Conservation (phyloP, 2,329 filamentous ascomycete species). For the Fusarium sp. region DNA sequence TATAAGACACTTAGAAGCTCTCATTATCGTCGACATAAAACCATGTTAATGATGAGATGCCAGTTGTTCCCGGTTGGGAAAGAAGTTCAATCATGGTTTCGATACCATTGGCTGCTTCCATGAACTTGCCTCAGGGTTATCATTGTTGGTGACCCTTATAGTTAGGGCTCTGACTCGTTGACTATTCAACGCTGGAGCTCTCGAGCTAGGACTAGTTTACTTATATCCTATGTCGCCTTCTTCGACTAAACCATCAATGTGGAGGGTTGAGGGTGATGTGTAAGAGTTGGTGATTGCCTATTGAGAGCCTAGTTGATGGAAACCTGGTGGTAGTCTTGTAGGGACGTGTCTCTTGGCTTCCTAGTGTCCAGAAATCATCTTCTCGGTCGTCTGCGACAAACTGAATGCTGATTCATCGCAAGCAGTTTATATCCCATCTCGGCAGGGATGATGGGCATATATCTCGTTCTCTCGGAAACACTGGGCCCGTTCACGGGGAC, state of each 20-base stretch:
- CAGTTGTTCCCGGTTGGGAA: neutral
- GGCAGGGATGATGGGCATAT: no score
- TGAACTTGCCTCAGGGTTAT: neutral
- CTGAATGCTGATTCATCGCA: neutral
- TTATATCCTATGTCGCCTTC: neutral
- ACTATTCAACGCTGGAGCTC: no score
- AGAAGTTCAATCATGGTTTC: neutral
- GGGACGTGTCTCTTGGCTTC: neutral
- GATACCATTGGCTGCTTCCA: neutral
- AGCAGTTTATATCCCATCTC: neutral
- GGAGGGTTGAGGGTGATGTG: neutral
- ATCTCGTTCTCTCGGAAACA: no score
- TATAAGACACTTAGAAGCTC: neutral
- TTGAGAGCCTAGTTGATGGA: neutral
- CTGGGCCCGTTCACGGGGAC: no score
- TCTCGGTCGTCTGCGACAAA: neutral
- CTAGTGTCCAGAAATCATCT: neutral
- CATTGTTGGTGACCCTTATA: neutral
- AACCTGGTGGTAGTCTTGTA: neutral
- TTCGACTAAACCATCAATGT: neutral
- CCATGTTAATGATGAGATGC: no score
- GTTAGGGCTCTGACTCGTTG: neutral
- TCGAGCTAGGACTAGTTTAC: neutral
- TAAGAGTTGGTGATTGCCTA: neutral
- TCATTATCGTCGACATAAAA: neutral